Base-by-base conservation (phyloP, 148 eudicot species). In the Polygonum maritimum region DNA sequence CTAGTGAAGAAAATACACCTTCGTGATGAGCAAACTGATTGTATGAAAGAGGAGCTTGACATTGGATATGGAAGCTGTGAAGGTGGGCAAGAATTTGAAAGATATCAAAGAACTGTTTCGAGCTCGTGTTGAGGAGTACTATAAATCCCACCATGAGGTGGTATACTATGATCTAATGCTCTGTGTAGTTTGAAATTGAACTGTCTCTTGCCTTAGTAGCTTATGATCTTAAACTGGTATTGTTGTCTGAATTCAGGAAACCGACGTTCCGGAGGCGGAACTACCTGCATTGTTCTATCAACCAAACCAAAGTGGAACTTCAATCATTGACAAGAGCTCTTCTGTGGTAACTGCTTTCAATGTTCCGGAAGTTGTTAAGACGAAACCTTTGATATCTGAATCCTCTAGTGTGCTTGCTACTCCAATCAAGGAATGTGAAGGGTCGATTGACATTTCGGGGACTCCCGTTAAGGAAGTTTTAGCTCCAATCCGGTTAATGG, bases 11-110 rank as follows among this genome's bases (percentile, higher is more conserved):
- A 85, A 75, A 76, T 87, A 18, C 91, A 85, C 63, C 83, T 81
- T 21, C 84, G 74, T 8, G 96, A 95, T 71, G 94, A 95, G 73
- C 82, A 74, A 65, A 95, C 91, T 0, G 51, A 81, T 74, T 90
- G 94, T 77, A 88, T 89, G 98, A 89, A 83, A 81, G 94, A 92
- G n/a, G 99, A 92, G 45, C 89, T 92, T 76, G 4, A 67, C 82
- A 0, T 76, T 95, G 74, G 85, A 88, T 73, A 48, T 70, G 19
- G 73, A 78, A 40, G 78, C 87, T 8, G 52, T 88, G 72, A 89
- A 92, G 83, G 93, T 94, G 91, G 55, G 81, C 73, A 13, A 81
- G 74, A 75, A 79, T 76, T 48, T 70, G 60, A 11, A 84, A 86
- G 52, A 81, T 80, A 49, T 77, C 19, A 79, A 69, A 84, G 82